These are phyloP conservation scores for Comarum palustre DNA, from an alignment of 306 rosid species.

Conservation along the genomic window DNA sequence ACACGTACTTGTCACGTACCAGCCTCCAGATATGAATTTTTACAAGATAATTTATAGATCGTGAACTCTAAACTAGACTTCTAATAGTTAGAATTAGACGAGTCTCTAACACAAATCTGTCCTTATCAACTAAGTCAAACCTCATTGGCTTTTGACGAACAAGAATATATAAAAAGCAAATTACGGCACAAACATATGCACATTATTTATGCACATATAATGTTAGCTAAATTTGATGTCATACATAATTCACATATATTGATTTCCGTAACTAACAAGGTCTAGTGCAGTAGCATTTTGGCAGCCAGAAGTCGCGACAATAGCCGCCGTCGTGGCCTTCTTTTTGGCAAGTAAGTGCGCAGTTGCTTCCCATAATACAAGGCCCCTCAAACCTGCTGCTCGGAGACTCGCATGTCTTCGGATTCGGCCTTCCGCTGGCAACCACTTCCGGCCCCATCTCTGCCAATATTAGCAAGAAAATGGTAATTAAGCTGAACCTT, in stretches of 20 bases:
- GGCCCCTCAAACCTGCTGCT: background rate
- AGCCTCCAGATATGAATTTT: too few species aligned
- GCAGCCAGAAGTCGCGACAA: background rate
- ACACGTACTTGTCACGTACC: too few species aligned
- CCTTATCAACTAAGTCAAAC: too few species aligned
- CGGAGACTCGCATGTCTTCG: background rate
- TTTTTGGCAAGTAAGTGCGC: background rate
- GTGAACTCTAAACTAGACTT: too few species aligned
- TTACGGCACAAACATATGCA: background rate
- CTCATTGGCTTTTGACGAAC: too few species aligned
- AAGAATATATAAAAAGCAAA: background rate
- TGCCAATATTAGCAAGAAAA: background rate
- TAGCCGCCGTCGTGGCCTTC: background rate
- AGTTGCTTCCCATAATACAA: background rate
- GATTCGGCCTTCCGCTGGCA: background rate
- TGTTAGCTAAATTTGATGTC: background rate
- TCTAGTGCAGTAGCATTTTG: background rate
- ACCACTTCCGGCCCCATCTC: background rate
- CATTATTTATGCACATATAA: background rate
- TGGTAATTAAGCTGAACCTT: background rate
- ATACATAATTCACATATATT: background rate
- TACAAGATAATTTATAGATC: too few species aligned
- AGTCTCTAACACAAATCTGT: too few species aligned
- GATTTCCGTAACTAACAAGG: background rate
- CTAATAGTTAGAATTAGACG: too few species aligned